Base-by-base conservation (phyloP, 163 green algal genomes). In the Scenedesmus sp. region DNA sequence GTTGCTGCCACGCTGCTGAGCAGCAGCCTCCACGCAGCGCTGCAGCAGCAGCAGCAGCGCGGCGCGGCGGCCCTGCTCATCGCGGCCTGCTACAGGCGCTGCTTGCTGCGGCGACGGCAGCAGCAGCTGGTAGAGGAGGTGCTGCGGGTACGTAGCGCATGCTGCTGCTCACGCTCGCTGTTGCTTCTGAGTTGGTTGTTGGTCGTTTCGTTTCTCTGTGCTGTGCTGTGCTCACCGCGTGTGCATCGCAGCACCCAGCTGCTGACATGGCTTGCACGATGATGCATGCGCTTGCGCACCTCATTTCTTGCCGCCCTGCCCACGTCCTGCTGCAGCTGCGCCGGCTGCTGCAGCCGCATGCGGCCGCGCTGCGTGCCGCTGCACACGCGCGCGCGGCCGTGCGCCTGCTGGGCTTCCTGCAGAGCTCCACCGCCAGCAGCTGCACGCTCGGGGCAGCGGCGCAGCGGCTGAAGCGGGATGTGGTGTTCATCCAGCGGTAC, bases 71-170 rank as follows among this genome's bases (percentile, higher is more conserved):
- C 85, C 13, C 40, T 12, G 16, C 26, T 83, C 1, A 89, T 89
- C 42, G 85, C 85, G 0, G 43, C 49, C 13, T 56, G 24, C 20
- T 89, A 89, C 85, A 89, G 83, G 70, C 68, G 65, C 26, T 89
- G 37, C 37, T 35, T 89, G 20, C n/a, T 83, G 30, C 76, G 85
- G n/a, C 16, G 65, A 18, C 43, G 85, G 61, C 65, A 83, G 26
- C n/a, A 83, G 44, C 43, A 83, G 70, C 72, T 89, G 35, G 35
- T 72, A 9, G 33, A 89, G 12, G 7, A 73, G 15, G 53, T 83
- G 72, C 9, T 81, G 72, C 72, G 35, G 72, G 35, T 81, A 15
- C 33, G 35, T 26, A 10, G 35, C 72, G 30, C 13, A 10, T n/a
- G 13, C 16, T n/a, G 35, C 12, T n/a, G 35, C 15, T 9, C n/a